Percentiles rank a stretch among this genome's conserved stretches.
Evolutionary conservation across 2,329 filamentous ascomycete genomes (phyloP).

Genomic region (Botrytis fragariae): DNA sequence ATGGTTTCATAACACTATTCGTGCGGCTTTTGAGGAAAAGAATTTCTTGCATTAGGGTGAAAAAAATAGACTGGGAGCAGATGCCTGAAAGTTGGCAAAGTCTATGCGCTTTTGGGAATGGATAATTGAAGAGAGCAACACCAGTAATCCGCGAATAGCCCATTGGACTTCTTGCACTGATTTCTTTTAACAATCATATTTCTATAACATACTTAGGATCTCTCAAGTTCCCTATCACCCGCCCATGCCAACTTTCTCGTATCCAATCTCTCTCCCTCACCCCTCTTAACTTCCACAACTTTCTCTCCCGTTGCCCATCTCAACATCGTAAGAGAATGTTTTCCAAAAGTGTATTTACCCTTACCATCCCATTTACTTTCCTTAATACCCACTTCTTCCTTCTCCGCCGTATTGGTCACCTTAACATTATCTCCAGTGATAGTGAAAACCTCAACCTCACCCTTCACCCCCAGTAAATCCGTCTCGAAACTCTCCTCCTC

Average conservation of each 20-base stretch:
- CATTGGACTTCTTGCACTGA: no score
- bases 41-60: no score
- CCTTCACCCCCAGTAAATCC: slow-evolving; percentile 55
- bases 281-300: slow-evolving; percentile 30
- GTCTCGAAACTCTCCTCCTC: slow-evolving; percentile 59
- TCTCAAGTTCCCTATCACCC: slow-evolving; percentile 16
- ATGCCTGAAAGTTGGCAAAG: background rate
- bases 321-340: slow-evolving; percentile 68
- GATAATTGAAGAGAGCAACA: background rate
- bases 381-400: slow-evolving; percentile 59
- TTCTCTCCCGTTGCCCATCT: slow-evolving; percentile 44
- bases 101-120: background rate
- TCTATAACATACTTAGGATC: background rate
- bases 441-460: slow-evolving; percentile 57
- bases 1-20: background rate
- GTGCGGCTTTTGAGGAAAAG: background rate
- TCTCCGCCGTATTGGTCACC: slow-evolving; percentile 60
- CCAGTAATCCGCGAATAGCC: background rate
- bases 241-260: slow-evolving; percentile 36
- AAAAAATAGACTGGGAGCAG: background rate
- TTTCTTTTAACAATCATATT: background rate
- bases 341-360: slow-evolving; percentile 63
- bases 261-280: slow-evolving; percentile 29
- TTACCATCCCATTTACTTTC: slow-evolving; percentile 63
- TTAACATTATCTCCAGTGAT: slow-evolving; percentile 57